phyloP scores from a whole-genome alignment of 169 alveolate species.

The Plasmodium gonderi region DNA sequence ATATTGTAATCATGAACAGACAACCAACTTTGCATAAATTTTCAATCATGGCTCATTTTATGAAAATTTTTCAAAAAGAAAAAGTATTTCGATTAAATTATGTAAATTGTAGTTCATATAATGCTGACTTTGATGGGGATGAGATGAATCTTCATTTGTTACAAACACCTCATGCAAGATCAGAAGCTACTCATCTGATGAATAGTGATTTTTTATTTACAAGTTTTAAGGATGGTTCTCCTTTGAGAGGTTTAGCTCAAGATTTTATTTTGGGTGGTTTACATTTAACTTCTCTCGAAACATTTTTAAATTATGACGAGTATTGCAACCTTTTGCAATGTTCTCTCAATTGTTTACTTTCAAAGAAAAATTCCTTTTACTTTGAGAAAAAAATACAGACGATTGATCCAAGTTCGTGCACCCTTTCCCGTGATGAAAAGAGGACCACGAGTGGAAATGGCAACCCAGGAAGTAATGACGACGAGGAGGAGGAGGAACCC shows the following conservation, averaged over 20 bases:
- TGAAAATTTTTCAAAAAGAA: slow-evolving; percentile 92
- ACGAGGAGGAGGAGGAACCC: too few relatives aligned
- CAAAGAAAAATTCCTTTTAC: slow-evolving; percentile 35
- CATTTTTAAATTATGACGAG: slow-evolving; percentile 92
- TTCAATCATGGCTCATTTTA: slow-evolving; percentile 95
- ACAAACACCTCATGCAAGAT: slow-evolving; percentile 94
- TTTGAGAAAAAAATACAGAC: neutral
- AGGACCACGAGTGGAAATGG: neutral
- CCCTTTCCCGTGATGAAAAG: slow-evolving; percentile 5
- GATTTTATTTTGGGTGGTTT: slow-evolving; percentile 97
- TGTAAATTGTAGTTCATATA: slow-evolving; percentile 98
- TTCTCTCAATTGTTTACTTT: slow-evolving; percentile 28
- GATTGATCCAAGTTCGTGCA: too few relatives aligned
- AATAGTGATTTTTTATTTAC: slow-evolving; percentile 96
- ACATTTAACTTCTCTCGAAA: slow-evolving; percentile 94
- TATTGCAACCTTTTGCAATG: slow-evolving; percentile 90
- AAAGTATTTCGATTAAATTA: slow-evolving; percentile 97
- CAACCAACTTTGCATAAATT: slow-evolving; percentile 99
- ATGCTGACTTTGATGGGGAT: slow-evolving; percentile 99
- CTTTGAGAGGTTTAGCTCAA: slow-evolving; percentile 97
- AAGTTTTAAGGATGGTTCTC: slow-evolving; percentile 98
- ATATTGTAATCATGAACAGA: slow-evolving; percentile 95
- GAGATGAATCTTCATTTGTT: slow-evolving; percentile 99
- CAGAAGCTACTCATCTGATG: slow-evolving; percentile 96
- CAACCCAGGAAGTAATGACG: too few relatives aligned